Conservation (phyloP, 768 basidiomycete genomes). For the Roridomyces roridus region DNA sequence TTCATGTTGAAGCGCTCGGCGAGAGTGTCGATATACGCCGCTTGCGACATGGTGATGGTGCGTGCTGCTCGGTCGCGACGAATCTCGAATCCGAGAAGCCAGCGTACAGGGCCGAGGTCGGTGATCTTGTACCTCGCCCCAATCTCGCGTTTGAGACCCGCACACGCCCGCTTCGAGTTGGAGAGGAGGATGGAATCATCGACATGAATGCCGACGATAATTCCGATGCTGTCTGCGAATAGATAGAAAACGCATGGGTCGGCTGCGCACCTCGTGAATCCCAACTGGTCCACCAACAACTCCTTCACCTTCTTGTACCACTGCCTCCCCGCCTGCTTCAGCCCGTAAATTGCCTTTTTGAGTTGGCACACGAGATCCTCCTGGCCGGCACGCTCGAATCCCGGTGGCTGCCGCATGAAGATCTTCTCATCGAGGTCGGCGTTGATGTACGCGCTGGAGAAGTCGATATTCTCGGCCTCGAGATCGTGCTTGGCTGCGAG, state of each 20-base stretch:
- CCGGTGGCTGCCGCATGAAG: slow-evolving; percentile 24
- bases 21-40: slow-evolving; percentile 37
- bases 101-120: slow-evolving; percentile 34
- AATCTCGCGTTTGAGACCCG: no score
- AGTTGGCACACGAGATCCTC: not conserved
- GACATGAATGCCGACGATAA: slow-evolving; percentile 19
- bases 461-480: slow-evolving; percentile 24
- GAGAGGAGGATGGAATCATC: slow-evolving; percentile 9
- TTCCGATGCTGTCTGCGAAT: not conserved
- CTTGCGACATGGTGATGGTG: slow-evolving; percentile 25
- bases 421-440: slow-evolving; percentile 24
- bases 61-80: slow-evolving; percentile 11
- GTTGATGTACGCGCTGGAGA: slow-evolving; percentile 26
- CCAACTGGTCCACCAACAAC: not conserved
- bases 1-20: slow-evolving; percentile 31
- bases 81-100: slow-evolving; percentile 37
- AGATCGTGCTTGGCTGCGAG: no score
- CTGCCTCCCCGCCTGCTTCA: not conserved
- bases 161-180: no score
- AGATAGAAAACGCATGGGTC: slow-evolving; percentile 1
- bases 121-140: slow-evolving; percentile 32
- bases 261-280: slow-evolving; percentile 1
- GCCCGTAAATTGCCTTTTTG: not conserved
- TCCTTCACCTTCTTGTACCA: not conserved
- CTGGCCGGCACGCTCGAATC: not conserved